Evolutionary conservation across 164 flowering plant genomes (phyloP).

Genomic region (Sextonia rubra): DNA sequence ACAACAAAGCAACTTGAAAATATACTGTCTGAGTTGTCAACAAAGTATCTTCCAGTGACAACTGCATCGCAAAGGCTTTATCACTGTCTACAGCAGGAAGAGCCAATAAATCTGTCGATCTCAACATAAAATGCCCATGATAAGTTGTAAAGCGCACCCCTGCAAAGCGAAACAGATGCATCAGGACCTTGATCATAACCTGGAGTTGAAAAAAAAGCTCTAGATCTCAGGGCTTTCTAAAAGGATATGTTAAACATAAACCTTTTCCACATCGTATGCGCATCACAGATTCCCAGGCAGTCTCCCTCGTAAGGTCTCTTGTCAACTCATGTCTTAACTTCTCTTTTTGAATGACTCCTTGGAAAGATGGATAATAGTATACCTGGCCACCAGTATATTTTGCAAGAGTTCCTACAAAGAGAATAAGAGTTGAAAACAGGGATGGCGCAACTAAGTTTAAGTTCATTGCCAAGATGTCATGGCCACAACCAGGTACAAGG

Average conservation of each 20-base stretch:
- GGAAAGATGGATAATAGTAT: conserved; percentile 77
- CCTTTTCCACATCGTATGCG: conserved; percentile 99
- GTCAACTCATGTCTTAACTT: conserved; percentile 76
- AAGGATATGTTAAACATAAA: conserved; percentile 14
- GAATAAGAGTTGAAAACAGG: background rate
- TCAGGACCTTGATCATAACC: background rate
- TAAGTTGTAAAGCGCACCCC: conserved; percentile 86
- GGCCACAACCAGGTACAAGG: too few species aligned
- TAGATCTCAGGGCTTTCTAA: background rate
- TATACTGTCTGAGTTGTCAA: conserved; percentile 76
- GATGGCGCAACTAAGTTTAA: background rate
- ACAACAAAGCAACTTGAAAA: conserved; percentile 97
- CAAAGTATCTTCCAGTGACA: conserved; percentile 85
- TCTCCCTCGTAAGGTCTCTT: conserved; percentile 93
- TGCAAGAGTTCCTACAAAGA: conserved; percentile 68
- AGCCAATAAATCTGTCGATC: conserved; percentile 84
- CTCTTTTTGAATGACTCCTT: conserved; percentile 52
- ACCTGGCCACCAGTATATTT: conserved; percentile 99
- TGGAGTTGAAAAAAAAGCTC: background rate
- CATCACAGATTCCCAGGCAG: conserved; percentile 99
- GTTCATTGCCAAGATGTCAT: too few species aligned
- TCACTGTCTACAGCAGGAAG: conserved; percentile 99
- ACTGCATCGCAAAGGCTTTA: conserved; percentile 91
- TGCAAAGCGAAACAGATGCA: conserved; percentile 28
- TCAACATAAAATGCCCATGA: conserved; percentile 95